A percentile compares a stretch with the other conserved stretches of the same genome.
Conservation (phyloP, 106 monocot species). For the Amphibolis antarctica region DNA sequence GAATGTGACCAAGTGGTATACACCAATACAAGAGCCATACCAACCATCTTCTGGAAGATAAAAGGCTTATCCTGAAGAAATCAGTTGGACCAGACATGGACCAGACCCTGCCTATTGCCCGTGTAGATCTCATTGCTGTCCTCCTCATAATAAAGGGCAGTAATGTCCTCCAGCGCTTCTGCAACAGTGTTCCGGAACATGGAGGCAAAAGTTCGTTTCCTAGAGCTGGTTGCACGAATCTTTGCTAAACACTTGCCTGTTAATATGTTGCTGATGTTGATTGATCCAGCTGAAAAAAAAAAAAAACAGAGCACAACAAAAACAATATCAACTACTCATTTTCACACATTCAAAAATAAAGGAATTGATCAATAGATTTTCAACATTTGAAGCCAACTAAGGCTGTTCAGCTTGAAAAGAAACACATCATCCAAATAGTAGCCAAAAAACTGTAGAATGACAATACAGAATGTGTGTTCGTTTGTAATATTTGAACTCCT, state of each 20-base stretch:
- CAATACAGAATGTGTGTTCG: too few relatives aligned
- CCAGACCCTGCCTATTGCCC: constrained; percentile 50
- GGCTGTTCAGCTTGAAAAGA: too few relatives aligned
- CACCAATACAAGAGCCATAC: neutral
- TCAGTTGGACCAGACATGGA: constrained; percentile 80
- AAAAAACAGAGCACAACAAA: neutral
- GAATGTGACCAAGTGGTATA: too few relatives aligned
- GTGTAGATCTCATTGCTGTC: constrained; percentile 69
- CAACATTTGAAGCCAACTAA: too few relatives aligned
- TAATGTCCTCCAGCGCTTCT: constrained; percentile 67
- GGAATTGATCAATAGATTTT: too few relatives aligned
- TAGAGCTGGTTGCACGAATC: constrained; percentile 20
- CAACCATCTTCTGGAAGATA: neutral
- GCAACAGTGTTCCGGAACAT: constrained; percentile 24
- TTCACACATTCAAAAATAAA: neutral
- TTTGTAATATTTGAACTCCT: too few relatives aligned
- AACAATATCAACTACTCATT: neutral
- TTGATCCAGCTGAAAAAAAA: constrained; percentile 46
- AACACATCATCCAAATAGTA: too few relatives aligned
- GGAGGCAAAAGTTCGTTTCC: constrained; percentile 7
- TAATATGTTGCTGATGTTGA: constrained; percentile 83
- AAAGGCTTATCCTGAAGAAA: neutral
- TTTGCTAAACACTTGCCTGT: constrained; percentile 73
- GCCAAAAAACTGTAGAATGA: too few relatives aligned
- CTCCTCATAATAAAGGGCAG: constrained; percentile 72